Base-by-base conservation (phyloP, 1,139 yeast species). In the Meyerozyma sp. region DNA sequence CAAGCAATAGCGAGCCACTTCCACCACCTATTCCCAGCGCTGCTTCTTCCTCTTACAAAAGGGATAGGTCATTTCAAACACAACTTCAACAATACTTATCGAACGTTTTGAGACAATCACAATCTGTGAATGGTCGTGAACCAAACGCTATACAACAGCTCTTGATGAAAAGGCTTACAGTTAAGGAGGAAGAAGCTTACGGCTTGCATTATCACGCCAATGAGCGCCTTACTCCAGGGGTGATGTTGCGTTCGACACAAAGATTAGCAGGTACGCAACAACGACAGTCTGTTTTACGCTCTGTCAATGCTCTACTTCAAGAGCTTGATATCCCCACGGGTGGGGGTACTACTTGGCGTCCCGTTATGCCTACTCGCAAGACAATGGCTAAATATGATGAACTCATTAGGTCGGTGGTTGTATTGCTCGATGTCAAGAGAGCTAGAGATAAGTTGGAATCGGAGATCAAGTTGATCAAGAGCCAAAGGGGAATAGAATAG, bases 391-490 rank as follows among this genome's bases (percentile, higher is more conserved):
- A 81, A 57, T 91, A 86, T 60, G 98, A 93, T 54, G 82, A 82
- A 47, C 65, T 93, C 42, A 75, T 87, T 45, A 81, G 84, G 50
- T 74, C 84, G 0, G 87, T 89, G 36, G 83, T 82, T 9, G 78
- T 85, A 3, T 68, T 93, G 47, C 68, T 91, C 44, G 98, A 93
- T 47, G 75, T 93, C 9, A 93, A 93, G 66, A 85, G 82, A 60
- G 96, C 89, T 43, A 80, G 81, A 32, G 98, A 93, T 62, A 90
- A 90, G 64, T 68, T 90, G 18, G 94, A 88, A 49, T 81, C 95
- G 1, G 97, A 90, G 54, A 75, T 84, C 41, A 73, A 75, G 47
- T 75, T 87, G 50, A 73, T 82, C 28, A 77, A 77, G 55, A 68
- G 74, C 47, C 79, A 73, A 54, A 62, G 73, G 41, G 75, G 71